phyloP scores from a whole-genome alignment of 1,139 yeast species.

The Suhomyces guaymorum region DNA sequence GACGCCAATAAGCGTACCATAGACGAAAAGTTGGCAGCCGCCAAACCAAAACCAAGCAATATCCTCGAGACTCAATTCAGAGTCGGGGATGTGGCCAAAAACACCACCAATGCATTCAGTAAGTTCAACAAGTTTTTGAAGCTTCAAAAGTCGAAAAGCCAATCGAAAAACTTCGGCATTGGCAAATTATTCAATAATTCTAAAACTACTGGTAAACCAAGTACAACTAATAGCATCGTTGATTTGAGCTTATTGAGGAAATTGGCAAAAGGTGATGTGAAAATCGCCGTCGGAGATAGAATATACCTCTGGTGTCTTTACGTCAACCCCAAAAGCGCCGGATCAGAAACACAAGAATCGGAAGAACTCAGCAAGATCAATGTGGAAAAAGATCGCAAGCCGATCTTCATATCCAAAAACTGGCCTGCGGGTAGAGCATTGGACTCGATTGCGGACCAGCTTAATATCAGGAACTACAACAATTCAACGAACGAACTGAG shows the following conservation, averaged over 20 bases:
- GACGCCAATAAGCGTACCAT: slow-evolving; percentile 39
- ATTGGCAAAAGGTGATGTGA: slow-evolving; percentile 67
- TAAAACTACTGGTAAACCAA: slow-evolving; percentile 2
- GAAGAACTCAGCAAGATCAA: slow-evolving; percentile 28
- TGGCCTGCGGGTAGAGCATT: slow-evolving; percentile 81
- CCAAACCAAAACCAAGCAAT: slow-evolving; percentile 28
- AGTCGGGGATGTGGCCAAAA: slow-evolving; percentile 32
- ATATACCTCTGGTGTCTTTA: slow-evolving; percentile 62
- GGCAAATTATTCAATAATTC: slow-evolving; percentile 19
- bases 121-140: slow-evolving; percentile 49
- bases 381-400: slow-evolving; percentile 30
- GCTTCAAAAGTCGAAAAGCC: slow-evolving; percentile 25
- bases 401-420: slow-evolving; percentile 55
- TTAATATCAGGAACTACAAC: slow-evolving; percentile 59
- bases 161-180: no score
- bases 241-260: slow-evolving; percentile 43
- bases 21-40: slow-evolving; percentile 35
- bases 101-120: slow-evolving; percentile 38
- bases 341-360: slow-evolving; percentile 22
- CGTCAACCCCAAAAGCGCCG: slow-evolving; percentile 36
- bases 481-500: slow-evolving; percentile 46
- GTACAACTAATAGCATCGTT: slow-evolving; percentile 17
- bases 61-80: slow-evolving; percentile 27
- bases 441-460: slow-evolving; percentile 61
- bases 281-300: slow-evolving; percentile 55